Evolutionary conservation across 2,329 filamentous ascomycete species (phyloP).

Genomic region (Huntiella decipiens): DNA sequence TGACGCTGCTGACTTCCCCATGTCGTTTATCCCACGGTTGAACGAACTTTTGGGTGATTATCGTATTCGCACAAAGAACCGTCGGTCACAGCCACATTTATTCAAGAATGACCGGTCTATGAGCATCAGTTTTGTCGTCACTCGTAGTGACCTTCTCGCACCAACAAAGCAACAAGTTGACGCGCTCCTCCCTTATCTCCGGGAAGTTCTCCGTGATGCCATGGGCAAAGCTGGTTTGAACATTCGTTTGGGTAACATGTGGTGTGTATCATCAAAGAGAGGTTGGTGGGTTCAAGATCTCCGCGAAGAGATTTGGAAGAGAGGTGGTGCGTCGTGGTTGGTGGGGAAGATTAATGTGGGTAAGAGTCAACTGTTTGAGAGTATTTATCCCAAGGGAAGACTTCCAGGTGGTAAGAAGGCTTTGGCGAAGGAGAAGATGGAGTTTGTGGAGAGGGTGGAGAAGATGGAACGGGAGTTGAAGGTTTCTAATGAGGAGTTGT

Average conservation of each 20-base stretch:
- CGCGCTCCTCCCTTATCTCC: constrained; percentile 66
- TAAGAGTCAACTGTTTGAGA: constrained; percentile 80
- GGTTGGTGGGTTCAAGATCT: constrained; percentile 81
- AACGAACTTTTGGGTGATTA: constrained; percentile 51
- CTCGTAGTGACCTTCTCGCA: constrained; percentile 67
- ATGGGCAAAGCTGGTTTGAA: constrained; percentile 48
- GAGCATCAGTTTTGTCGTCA: constrained; percentile 80
- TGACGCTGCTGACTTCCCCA: constrained; percentile 89
- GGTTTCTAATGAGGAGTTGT: not conserved
- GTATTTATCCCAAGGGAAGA: constrained; percentile 60
- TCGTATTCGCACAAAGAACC: constrained; percentile 59
- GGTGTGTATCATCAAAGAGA: constrained; percentile 68
- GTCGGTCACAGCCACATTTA: constrained; percentile 48
- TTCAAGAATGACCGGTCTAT: constrained; percentile 50
- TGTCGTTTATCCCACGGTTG: constrained; percentile 71
- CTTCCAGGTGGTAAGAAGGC: not conserved
- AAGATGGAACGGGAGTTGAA: not conserved
- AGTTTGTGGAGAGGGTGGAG: not conserved
- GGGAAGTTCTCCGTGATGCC: constrained; percentile 55
- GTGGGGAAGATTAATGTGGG: constrained; percentile 97
- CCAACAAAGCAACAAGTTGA: constrained; percentile 73
- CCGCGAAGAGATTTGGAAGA: constrained; percentile 67
- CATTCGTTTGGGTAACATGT: constrained; percentile 72
- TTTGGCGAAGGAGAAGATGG: not conserved
- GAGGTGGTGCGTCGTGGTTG: constrained; percentile 82